Conservation (phyloP, 2,329 filamentous ascomycete genomes). For the Cercospora brassicicola region DNA sequence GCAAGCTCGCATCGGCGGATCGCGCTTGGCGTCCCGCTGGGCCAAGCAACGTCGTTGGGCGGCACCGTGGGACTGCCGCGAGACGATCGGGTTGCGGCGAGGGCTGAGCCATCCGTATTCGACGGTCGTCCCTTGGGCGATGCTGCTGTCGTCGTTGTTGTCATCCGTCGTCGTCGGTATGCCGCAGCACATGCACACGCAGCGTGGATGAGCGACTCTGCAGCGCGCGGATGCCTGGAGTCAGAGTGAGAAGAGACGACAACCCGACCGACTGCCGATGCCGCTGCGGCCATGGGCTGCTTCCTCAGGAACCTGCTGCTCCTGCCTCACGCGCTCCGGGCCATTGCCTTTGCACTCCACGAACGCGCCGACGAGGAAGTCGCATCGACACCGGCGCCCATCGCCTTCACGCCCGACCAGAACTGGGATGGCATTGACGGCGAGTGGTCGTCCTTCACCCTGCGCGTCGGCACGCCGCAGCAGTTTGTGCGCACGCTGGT, state of each 20-base stretch:
- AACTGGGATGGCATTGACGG: conserved; percentile 63
- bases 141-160: background rate
- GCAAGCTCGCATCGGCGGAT: background rate
- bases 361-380: conserved; percentile 18
- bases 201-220: background rate
- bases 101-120: background rate
- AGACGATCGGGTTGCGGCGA: background rate
- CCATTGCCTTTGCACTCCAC: conserved; percentile 20
- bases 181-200: background rate
- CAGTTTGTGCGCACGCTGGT: conserved; percentile 59
- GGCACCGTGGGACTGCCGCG: background rate
- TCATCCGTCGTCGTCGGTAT: background rate
- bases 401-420: conserved; percentile 35
- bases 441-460: conserved; percentile 68
- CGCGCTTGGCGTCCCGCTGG: background rate
- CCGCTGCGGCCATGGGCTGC: conserved; percentile 8
- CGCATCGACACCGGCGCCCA: conserved; percentile 28
- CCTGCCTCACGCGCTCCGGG: conserved; percentile 30
- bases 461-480: conserved; percentile 58
- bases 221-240: background rate
- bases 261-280: background rate
- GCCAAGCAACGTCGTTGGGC: background rate
- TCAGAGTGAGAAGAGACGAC: background rate
- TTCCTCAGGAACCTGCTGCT: conserved; percentile 24
- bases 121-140: background rate